A percentile compares a stretch with the other conserved stretches of the same genome.
Evolutionary conservation across 2,329 filamentous ascomycete species (phyloP).

Genomic region (Fusarium begoniae): DNA sequence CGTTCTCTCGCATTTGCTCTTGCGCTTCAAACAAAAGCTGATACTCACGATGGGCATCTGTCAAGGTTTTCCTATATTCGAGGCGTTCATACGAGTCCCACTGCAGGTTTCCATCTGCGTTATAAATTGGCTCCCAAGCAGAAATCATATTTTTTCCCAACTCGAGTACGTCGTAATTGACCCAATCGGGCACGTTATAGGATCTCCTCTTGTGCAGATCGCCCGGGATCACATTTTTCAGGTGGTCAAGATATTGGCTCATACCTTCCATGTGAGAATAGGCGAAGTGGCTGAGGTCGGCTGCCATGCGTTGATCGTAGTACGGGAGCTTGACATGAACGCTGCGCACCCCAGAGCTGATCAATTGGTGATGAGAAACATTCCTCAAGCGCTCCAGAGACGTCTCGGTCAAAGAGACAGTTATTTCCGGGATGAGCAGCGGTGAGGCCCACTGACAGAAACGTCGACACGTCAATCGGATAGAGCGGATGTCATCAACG

Average conservation of each 20-base stretch:
- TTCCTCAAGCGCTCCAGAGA: neutral
- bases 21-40: neutral
- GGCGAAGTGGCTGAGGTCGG: neutral
- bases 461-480: neutral
- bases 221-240: neutral
- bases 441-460: neutral
- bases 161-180: neutral
- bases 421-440: neutral
- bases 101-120: accelerated
- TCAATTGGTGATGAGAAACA: neutral
- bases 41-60: neutral
- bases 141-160: neutral
- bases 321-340: neutral
- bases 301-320: neutral
- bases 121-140: neutral
- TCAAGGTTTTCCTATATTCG: neutral
- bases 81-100: neutral
- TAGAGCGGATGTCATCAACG: neutral
- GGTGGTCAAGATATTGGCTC: neutral
- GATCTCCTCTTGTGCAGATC: neutral
- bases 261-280: neutral
- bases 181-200: neutral
- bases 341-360: neutral
- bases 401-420: neutral
- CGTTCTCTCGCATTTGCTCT: neutral